These are phyloP conservation scores for Mycena capillaripes DNA, from an alignment of 768 basidiomycete genomes.

Conservation along the genomic window DNA sequence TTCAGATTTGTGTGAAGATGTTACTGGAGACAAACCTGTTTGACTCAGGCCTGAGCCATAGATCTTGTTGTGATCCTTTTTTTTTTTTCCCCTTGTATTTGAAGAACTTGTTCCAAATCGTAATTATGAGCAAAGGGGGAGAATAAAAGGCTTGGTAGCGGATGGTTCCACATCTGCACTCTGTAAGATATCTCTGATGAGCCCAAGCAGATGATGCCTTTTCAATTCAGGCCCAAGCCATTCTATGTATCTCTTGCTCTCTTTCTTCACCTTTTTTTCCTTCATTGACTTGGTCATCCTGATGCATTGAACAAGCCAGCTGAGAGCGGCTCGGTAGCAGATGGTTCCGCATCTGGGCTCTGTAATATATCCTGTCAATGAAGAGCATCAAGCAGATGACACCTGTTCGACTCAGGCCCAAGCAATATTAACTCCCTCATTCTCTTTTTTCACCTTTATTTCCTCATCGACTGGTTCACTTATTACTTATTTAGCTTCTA, in stretches of 20 bases:
- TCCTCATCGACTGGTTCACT: too few relatives aligned
- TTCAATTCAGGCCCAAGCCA: slow-evolving; percentile 4
- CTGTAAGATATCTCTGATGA: neutral
- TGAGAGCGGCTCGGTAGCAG: neutral
- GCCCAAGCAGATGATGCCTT: neutral
- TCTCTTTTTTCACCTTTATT: neutral
- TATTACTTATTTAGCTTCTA: too few relatives aligned
- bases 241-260: too few relatives aligned
- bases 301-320: neutral
- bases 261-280: neutral
- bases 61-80: too few relatives aligned
- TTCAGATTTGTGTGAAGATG: too few relatives aligned
- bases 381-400: neutral
- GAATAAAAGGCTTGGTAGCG: neutral
- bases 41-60: slow-evolving; percentile 7
- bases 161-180: neutral
- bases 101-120: neutral
- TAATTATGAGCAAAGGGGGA: too few relatives aligned
- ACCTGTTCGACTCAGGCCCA: slow-evolving; percentile 13
- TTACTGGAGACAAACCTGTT: neutral
- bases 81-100: neutral
- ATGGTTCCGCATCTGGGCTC: neutral
- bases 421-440: neutral
- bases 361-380: too few relatives aligned
- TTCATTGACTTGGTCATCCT: neutral